Conservation (phyloP, 495 filamentous ascomycete genomes). For the Lichina pygmaea region DNA sequence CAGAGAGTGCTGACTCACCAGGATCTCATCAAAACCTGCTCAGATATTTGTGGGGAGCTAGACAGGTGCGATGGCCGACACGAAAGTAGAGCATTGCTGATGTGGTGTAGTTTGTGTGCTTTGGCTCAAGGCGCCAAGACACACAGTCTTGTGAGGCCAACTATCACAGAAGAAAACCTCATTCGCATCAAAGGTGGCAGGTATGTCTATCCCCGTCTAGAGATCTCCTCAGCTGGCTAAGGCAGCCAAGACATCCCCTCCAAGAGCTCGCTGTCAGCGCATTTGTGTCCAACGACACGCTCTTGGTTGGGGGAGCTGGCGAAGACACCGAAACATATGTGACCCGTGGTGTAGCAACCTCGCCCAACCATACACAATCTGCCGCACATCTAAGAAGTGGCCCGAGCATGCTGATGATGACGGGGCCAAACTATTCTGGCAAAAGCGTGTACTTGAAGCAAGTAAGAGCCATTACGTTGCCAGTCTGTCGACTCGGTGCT, state of each 20-base stretch:
- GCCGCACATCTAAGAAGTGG: slow-evolving; percentile 3
- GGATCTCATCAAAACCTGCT: slow-evolving; percentile 32
- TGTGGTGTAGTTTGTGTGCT: slow-evolving; percentile 36
- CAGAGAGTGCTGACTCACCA: slow-evolving; percentile 46
- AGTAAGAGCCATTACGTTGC: slow-evolving; percentile 7
- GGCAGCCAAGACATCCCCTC: slow-evolving; percentile 35
- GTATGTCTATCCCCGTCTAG: slow-evolving; percentile 11
- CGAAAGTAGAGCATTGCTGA: neutral
- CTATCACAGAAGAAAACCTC: slow-evolving; percentile 42
- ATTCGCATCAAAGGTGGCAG: slow-evolving; percentile 60
- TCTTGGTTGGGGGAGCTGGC: slow-evolving; percentile 34
- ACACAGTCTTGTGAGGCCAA: slow-evolving; percentile 45
- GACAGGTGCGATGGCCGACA: slow-evolving; percentile 26
- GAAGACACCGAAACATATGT: neutral
- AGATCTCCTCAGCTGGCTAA: slow-evolving; percentile 1
- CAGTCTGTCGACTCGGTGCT: no score
- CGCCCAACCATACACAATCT: no score
- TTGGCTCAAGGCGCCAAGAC: slow-evolving; percentile 51
- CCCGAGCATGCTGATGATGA: slow-evolving; percentile 61
- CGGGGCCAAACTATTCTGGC: slow-evolving; percentile 87
- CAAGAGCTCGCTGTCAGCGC: slow-evolving; percentile 73
- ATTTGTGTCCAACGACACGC: slow-evolving; percentile 64
- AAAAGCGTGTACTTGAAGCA: slow-evolving; percentile 95
- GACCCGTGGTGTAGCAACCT: no score
- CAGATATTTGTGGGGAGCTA: slow-evolving; percentile 61